A percentile compares a stretch with the other conserved stretches of the same genome.
Evolutionary conservation across 805 yeast species (phyloP).

Genomic region (Starmerella stigmatis): DNA sequence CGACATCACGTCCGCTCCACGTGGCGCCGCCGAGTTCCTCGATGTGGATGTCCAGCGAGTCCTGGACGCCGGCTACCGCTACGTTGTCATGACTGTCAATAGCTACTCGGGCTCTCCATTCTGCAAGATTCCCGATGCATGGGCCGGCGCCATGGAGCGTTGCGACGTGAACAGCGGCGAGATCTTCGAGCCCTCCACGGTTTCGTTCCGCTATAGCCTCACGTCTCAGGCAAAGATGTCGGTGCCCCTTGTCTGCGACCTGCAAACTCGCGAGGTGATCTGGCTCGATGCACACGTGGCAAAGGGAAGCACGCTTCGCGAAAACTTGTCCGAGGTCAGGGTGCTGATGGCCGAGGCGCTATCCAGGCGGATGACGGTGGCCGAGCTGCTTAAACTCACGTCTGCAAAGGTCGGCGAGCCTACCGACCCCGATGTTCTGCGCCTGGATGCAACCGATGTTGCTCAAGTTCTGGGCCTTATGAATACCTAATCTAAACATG

Average conservation of each 20-base stretch:
- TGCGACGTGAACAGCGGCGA: background rate
- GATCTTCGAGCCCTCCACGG: background rate
- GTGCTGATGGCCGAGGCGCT: background rate
- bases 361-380: background rate
- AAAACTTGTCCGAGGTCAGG: background rate
- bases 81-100: background rate
- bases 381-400: background rate
- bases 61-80: background rate
- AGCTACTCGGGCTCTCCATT: background rate
- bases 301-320: background rate
- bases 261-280: background rate
- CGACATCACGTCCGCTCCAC: background rate
- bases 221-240: background rate
- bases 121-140: background rate
- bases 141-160: background rate
- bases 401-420: background rate
- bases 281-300: background rate
- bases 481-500: background rate
- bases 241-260: background rate
- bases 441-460: background rate
- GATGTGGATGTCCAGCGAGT: background rate
- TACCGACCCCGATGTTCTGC: background rate
- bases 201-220: background rate
- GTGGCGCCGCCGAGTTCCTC: background rate
- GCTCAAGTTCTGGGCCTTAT: background rate